These are phyloP conservation scores for Yamadazyma nakazawae DNA, from an alignment of 805 yeast species.

Conservation along the genomic window DNA sequence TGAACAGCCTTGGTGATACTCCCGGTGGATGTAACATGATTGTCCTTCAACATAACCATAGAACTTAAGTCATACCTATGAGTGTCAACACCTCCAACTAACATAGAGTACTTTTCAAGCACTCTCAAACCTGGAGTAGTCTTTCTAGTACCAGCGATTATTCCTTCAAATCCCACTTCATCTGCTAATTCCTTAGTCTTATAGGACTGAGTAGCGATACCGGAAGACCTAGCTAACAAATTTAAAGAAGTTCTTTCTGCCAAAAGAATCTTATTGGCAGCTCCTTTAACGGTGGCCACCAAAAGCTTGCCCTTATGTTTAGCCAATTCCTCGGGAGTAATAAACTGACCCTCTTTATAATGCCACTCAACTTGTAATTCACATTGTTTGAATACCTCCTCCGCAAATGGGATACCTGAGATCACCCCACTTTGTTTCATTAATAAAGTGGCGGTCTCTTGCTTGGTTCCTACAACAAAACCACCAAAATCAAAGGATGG, in stretches of 20 bases:
- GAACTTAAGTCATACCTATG: constrained; percentile 89
- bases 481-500: constrained; percentile 96
- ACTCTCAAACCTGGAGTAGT: constrained; percentile 95
- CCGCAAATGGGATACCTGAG: constrained; percentile 86
- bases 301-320: constrained; percentile 52
- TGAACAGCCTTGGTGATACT: constrained; percentile 82
- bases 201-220: constrained; percentile 76
- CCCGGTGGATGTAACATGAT: constrained; percentile 90
- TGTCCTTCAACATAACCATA: constrained; percentile 96
- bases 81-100: constrained; percentile 91
- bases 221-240: constrained; percentile 77
- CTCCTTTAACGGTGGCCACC: constrained; percentile 77
- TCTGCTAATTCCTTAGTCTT: constrained; percentile 59
- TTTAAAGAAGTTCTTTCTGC: constrained; percentile 88
- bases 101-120: constrained; percentile 89
- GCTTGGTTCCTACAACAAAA: constrained; percentile 80
- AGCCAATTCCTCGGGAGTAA: constrained; percentile 40
- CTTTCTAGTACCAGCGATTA: constrained; percentile 93
- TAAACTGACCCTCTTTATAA: constrained; percentile 60
- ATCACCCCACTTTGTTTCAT: constrained; percentile 80
- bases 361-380: constrained; percentile 70
- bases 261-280: constrained; percentile 71
- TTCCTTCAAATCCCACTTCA: constrained; percentile 67
- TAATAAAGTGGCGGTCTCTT: constrained; percentile 69
- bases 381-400: constrained; percentile 79